A percentile compares a stretch with the other conserved stretches of the same genome.
phyloP scores from a whole-genome alignment of 2,329 filamentous ascomycete genomes.

The Sclerotiophoma versabilis region DNA sequence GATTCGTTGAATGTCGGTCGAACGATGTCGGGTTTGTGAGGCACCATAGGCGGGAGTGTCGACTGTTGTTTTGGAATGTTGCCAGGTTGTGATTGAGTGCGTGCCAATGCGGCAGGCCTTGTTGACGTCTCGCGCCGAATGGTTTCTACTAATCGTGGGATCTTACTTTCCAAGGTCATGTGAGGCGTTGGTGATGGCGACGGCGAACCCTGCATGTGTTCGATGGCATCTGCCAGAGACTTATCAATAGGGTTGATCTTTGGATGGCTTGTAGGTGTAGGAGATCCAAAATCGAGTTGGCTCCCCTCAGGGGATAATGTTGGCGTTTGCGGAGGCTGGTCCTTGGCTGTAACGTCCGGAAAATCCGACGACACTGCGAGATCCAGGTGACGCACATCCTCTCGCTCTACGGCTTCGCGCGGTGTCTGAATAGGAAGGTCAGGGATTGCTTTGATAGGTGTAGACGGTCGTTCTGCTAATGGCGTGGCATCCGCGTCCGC shows the following conservation, averaged over 20 bases:
- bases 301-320: slow-evolving; percentile 29
- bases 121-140: slow-evolving; percentile 40
- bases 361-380: slow-evolving; percentile 60
- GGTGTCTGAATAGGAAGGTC: slow-evolving; percentile 38
- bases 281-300: slow-evolving; percentile 34
- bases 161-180: slow-evolving; percentile 44
- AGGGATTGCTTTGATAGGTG: slow-evolving; percentile 15
- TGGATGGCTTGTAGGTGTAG: slow-evolving; percentile 37
- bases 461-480: slow-evolving; percentile 17
- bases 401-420: slow-evolving; percentile 53
- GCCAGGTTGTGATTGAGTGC: slow-evolving; percentile 49
- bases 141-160: slow-evolving; percentile 48
- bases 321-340: slow-evolving; percentile 37
- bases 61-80: slow-evolving; percentile 33
- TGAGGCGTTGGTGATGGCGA: slow-evolving; percentile 25
- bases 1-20: slow-evolving; percentile 45
- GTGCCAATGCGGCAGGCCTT: slow-evolving; percentile 34
- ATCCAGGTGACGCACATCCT: slow-evolving; percentile 68
- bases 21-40: slow-evolving; percentile 27
- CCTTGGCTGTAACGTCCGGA: slow-evolving; percentile 26
- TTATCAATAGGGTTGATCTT: slow-evolving; percentile 48
- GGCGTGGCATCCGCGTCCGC: slow-evolving; percentile 12
- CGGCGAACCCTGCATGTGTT: slow-evolving; percentile 44
- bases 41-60: slow-evolving; percentile 21
- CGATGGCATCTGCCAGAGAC: slow-evolving; percentile 42